A percentile compares a stretch with the other conserved stretches of the same genome.
phyloP scores from a whole-genome alignment of 2,329 filamentous ascomycete species.

The Venturiaceae sp. region DNA sequence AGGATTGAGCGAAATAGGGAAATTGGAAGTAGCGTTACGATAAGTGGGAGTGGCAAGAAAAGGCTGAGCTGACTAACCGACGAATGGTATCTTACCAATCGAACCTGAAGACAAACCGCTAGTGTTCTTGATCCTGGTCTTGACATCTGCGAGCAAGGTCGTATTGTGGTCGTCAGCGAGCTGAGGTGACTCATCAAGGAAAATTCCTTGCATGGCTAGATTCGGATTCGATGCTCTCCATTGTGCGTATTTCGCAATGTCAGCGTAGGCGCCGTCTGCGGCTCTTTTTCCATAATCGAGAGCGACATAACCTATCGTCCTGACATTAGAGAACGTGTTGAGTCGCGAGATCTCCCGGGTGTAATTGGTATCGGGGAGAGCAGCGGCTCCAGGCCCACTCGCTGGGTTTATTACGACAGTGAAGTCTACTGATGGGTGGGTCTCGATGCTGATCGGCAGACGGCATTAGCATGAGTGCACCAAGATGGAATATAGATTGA shows the following conservation, averaged over 20 bases:
- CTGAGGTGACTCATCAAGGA: constrained; percentile 38
- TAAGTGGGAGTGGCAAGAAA: constrained; percentile 10
- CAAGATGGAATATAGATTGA: not conserved
- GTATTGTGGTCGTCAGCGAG: not conserved
- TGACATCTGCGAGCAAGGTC: constrained; percentile 2
- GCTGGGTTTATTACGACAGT: constrained; percentile 41
- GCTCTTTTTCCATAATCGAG: constrained; percentile 33
- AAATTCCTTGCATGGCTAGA: constrained; percentile 36
- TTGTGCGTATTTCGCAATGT: constrained; percentile 35
- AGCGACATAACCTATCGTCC: constrained; percentile 40
- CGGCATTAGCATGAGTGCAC: constrained; percentile 15
- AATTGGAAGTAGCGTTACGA: not conserved
- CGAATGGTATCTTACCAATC: constrained; percentile 8
- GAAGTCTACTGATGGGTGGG: constrained; percentile 34
- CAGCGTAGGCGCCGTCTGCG: constrained; percentile 18
- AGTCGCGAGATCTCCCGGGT: constrained; percentile 30
- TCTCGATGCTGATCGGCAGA: constrained; percentile 21
- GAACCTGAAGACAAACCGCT: constrained; percentile 2
- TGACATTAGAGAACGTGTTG: constrained; percentile 34
- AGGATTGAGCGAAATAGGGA: not conserved
- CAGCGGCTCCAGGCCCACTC: constrained; percentile 34
- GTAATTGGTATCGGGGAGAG: constrained; percentile 34
- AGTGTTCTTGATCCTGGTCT: constrained; percentile 4
- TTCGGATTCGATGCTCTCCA: constrained; percentile 30
- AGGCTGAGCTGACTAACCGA: constrained; percentile 14